Conservation (phyloP, 2,329 filamentous ascomycete genomes). For the Fusarium sp. region DNA sequence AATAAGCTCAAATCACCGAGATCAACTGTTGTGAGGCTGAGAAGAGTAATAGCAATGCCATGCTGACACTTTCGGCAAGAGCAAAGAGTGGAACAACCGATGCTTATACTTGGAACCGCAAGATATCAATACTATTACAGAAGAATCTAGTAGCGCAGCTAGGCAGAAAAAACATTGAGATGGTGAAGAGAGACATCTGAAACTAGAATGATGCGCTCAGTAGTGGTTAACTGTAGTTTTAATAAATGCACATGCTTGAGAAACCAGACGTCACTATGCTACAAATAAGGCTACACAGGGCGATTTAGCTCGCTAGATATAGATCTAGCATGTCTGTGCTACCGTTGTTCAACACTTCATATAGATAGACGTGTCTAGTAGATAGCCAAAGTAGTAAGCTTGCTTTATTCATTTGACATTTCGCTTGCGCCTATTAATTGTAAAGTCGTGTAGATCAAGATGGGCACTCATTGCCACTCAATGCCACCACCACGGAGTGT, state of each 20-base stretch:
- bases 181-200: no score
- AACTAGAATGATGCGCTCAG: background rate
- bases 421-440: background rate
- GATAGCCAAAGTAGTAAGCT: background rate
- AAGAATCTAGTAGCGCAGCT: background rate
- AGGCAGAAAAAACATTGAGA: no score
- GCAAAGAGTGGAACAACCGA: background rate
- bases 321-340: background rate
- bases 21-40: no score
- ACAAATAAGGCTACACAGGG: background rate
- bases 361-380: constrained; percentile 15
- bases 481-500: background rate
- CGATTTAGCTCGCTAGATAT: background rate
- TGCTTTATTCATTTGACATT: background rate
- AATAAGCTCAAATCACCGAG: background rate
- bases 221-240: background rate
- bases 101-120: no score
- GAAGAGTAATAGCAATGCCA: background rate
- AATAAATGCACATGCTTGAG: background rate
- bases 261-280: background rate
- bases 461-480: background rate
- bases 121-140: background rate
- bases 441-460: constrained; percentile 6
- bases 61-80: background rate
- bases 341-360: background rate